Base-by-base conservation (phyloP, 768 basidiomycete species). In the Suillus hirtellus region DNA sequence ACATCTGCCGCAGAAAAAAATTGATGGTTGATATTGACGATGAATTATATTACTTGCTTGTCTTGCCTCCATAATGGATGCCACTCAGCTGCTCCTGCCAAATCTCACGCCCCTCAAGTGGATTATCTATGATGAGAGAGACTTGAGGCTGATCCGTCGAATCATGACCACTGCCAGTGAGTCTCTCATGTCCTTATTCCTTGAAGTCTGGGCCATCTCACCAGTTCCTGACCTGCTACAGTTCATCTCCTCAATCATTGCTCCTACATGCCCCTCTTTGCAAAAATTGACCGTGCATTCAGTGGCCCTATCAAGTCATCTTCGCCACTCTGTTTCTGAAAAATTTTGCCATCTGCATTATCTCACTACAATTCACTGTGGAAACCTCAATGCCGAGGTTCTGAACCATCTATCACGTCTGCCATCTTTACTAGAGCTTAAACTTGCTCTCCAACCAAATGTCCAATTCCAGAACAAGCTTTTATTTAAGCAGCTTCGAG, bases 91-190 rank as follows among this genome's bases (percentile, higher is more conserved):
- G 0, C 37, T 75, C 1, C 72, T 75, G 14, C 72, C 72, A 9
- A 75, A 72, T n/a, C 66, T 73, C 31, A 71, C 59, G 0, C 67
- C 70, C 37, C 67, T 74, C 24, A 52, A 68, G 21, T 75, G 73
- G 73, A 64, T 17, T 19, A 27, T 58, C 15, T 27, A 17, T 40
- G 55, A 40, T 2, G 15, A 40, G 24, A 19, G 34, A 27, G 24
- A 58, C 38, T 42, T 58, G 40, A 17, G 24, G 24, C 38, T 42
- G 9, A 24, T 42, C 24, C 14, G 38, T 27, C 55, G 55, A 58
- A 58, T 58, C 9, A 40, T 58, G 38, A 40, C 55, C 15, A 27
- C 27, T 27, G 27, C 27, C 27, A 27, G 27, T 27, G 27, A 58
- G 38, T 58, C 55, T 15, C 15, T 58, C 24, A 58, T 24, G 24